Percentiles rank a stretch among this genome's conserved stretches.
Conservation (phyloP, 2,329 filamentous ascomycete genomes). For the Sordariomycetes sp. region DNA sequence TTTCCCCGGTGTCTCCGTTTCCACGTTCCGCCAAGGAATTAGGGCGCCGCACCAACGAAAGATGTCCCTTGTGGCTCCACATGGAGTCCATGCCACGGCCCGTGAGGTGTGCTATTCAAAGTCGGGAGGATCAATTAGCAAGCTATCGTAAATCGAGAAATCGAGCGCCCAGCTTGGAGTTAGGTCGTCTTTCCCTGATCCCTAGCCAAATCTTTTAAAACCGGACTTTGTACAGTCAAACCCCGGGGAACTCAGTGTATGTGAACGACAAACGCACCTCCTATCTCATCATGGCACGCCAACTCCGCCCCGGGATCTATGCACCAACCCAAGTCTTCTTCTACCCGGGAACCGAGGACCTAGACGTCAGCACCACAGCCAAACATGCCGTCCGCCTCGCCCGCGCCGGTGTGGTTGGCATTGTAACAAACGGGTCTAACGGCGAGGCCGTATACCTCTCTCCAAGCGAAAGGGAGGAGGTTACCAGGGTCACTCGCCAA, state of each 20-base stretch:
- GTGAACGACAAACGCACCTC: not conserved
- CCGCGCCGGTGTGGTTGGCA: conserved; percentile 51
- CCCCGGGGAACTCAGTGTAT: not conserved
- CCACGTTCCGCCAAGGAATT: not conserved
- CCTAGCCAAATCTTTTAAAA: not conserved
- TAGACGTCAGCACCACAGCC: conserved; percentile 43
- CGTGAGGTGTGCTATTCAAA: not conserved
- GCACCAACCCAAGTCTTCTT: conserved; percentile 59
- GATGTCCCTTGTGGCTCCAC: not conserved
- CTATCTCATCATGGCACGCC: conserved; percentile 11
- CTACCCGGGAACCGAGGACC: conserved; percentile 36
- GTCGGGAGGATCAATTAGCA: not conserved
- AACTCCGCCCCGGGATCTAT: conserved; percentile 50
- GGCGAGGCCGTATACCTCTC: conserved; percentile 48
- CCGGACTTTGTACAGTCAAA: not conserved
- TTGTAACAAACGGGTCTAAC: conserved; percentile 57
- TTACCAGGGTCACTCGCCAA: conserved; percentile 7
- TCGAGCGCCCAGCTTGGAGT: not conserved
- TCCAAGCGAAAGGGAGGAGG: conserved; percentile 5
- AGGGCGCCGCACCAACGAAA: not conserved
- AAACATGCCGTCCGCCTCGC: conserved; percentile 49
- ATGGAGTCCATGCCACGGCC: not conserved
- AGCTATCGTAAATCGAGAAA: not conserved
- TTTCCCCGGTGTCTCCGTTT: not conserved
- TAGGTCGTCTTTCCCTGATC: not conserved